phyloP scores from a whole-genome alignment of 768 basidiomycete genomes.

The Pleurotus eryngii region DNA sequence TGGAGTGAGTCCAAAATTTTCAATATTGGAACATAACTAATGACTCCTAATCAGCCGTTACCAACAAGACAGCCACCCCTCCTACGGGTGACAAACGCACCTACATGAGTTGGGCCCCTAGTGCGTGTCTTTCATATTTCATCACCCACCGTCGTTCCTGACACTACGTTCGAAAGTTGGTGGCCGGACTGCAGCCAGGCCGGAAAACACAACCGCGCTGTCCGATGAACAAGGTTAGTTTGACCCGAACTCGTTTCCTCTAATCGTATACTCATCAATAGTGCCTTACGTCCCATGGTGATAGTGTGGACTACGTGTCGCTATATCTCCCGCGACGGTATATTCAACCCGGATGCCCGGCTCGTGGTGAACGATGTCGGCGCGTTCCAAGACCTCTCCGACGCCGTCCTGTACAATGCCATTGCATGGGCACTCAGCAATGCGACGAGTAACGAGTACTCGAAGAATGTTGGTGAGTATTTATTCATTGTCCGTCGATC shows the following conservation, averaged over 20 bases:
- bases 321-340: constrained; percentile 55
- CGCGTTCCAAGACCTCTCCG: constrained; percentile 50
- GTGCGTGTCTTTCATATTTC: constrained; percentile 30
- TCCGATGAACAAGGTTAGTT: constrained; percentile 47
- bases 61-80: constrained; percentile 40
- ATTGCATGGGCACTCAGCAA: constrained; percentile 50
- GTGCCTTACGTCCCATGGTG: constrained; percentile 4
- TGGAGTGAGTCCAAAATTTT: constrained; percentile 42
- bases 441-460: constrained; percentile 33
- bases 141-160: not conserved
- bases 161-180: constrained; percentile 30
- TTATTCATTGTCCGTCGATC: not conserved
- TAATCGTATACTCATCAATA: not conserved
- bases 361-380: constrained; percentile 50
- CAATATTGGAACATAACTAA: not conserved
- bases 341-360: constrained; percentile 63
- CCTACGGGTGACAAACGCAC: constrained; percentile 56
- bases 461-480: constrained; percentile 37
- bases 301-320: constrained; percentile 58
- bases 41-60: constrained; percentile 37
- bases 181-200: constrained; percentile 64
- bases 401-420: constrained; percentile 60
- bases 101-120: constrained; percentile 71
- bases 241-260: not conserved
- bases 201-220: constrained; percentile 53